Evolutionary conservation across 202 grass and related monocot species (phyloP).

Genomic region (Panicum hallii): DNA sequence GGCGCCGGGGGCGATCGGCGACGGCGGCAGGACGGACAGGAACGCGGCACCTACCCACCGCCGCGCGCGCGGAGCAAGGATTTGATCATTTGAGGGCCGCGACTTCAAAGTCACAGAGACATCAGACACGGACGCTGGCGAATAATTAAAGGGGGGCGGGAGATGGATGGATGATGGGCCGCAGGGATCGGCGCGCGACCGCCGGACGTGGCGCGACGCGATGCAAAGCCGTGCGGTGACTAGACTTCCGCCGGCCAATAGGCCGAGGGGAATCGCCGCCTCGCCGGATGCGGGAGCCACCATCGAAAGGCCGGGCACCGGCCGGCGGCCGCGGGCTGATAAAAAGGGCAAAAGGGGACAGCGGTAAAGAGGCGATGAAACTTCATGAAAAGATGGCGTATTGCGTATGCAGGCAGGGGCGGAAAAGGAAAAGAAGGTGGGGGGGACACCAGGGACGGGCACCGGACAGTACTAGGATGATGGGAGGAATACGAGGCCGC

Average conservation of each 20-base stretch:
- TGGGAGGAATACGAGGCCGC: slow-evolving; percentile 17
- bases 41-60: slow-evolving; percentile 42
- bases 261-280: not conserved
- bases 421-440: not conserved
- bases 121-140: not conserved
- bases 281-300: not conserved
- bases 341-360: not conserved
- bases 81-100: slow-evolving; percentile 10
- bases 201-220: slow-evolving; percentile 1
- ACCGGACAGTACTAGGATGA: not conserved
- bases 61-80: not conserved
- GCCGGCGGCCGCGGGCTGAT: not conserved
- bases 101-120: not conserved
- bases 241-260: slow-evolving; percentile 19
- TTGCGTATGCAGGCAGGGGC: not conserved
- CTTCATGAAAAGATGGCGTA: slow-evolving; percentile 35
- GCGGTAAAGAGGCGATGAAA: slow-evolving; percentile 29
- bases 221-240: slow-evolving; percentile 34
- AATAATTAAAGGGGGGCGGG: slow-evolving; percentile 26
- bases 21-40: slow-evolving; percentile 23
- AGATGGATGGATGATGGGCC: not conserved
- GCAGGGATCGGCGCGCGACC: not conserved
- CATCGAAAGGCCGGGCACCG: not conserved
- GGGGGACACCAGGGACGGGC: not conserved
- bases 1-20: not conserved